Evolutionary conservation across 2,329 filamentous ascomycete species (phyloP).

Genomic region (Botrytis galanthina): DNA sequence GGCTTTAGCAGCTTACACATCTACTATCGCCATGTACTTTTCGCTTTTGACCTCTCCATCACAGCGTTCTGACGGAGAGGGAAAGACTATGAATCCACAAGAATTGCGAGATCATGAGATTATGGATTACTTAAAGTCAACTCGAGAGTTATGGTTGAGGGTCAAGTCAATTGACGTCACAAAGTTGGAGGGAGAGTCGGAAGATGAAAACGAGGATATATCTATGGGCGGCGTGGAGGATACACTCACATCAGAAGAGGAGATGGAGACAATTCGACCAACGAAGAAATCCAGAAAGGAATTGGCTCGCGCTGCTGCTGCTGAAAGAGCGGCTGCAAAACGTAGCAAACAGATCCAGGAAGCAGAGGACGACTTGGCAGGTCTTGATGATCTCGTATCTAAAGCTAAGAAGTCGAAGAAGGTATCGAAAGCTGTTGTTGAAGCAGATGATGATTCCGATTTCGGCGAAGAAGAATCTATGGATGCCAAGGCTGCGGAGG

Average conservation of each 20-base stretch:
- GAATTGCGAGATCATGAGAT: constrained; percentile 86
- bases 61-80: constrained; percentile 52
- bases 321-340: constrained; percentile 39
- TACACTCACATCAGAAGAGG: constrained; percentile 12
- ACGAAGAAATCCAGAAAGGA: constrained; percentile 35
- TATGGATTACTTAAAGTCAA: constrained; percentile 80
- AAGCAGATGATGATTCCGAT: constrained; percentile 78
- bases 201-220: constrained; percentile 38
- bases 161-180: constrained; percentile 60
- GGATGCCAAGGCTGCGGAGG: constrained; percentile 73
- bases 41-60: constrained; percentile 83
- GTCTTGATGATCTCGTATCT: constrained; percentile 37
- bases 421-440: constrained; percentile 44
- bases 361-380: constrained; percentile 45
- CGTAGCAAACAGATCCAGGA: constrained; percentile 40
- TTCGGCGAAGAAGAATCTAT: constrained; percentile 87
- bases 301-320: constrained; percentile 42
- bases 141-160: constrained; percentile 75
- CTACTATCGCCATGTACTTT: constrained; percentile 89
- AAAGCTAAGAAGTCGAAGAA: constrained; percentile 31
- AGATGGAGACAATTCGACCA: neutral
- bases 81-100: constrained; percentile 66
- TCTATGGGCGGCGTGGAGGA: constrained; percentile 34
- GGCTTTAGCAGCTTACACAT: constrained; percentile 81
- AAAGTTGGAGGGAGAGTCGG: constrained; percentile 2